Evolutionary conservation across 129 eudicot species (phyloP), one percentile per base, ranked within the genome.

Genomic region (Ambrosia artemisiifolia): DNA sequence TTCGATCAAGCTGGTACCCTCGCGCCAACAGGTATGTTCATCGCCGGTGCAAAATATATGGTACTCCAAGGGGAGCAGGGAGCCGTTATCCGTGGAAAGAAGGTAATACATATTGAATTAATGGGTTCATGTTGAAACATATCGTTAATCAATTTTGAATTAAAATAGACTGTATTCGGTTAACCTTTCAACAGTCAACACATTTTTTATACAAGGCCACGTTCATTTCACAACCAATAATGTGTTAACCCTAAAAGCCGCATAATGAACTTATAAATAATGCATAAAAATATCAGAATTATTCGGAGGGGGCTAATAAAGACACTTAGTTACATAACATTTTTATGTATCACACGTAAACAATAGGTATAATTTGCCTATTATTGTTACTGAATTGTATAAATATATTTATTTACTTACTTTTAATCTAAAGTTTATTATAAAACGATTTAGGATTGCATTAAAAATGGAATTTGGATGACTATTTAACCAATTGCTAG

Each of bases 1-100:
- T 87, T 87, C 11, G 74, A 84, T 28, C 87, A 84, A 35, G 85
- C 83, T 43, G 89, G 92, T 16, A 70, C 78, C 46, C 92, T 87
- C 73, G 92, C 92, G 60, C 89, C 92, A 0, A 82, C 92, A 42
- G 92, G 92, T 38, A 35, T 87, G 55, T 77, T 75, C 80, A 77
- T 87, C 17, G 89, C 55, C 0, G 87, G 92, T 11, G 75, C 72
- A 48, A 87, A 87, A 78, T 87, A 86, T 79, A 86, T 86, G 91
- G 91, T 86, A 1, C 75, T 86, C 70, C 88, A 84, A 75, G 89
- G 89, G 11, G 89, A 85, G 69, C 66, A 85, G 18, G 79, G 84
- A 12, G 90, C 87, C 48, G 91, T 86, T 56, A 86, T 86, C 73
- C 88, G 86, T 69, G 92, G 92, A 43, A 87, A 87, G 76, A 87